Conservation (phyloP, 352 stramenopile genomes). For the Salisapilia sapeloensis region DNA sequence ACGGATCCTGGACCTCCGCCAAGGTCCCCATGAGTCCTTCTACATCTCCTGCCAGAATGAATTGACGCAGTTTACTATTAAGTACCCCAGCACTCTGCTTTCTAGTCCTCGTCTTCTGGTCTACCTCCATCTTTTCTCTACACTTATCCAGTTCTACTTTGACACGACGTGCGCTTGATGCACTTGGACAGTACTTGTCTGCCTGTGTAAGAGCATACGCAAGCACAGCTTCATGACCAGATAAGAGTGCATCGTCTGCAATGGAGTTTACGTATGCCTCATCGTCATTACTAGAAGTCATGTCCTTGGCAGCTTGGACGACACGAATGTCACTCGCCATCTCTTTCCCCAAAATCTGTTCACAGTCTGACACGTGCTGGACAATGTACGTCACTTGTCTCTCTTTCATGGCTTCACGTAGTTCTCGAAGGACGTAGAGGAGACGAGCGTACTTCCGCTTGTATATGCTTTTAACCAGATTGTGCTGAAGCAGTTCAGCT, state of each 20-base stretch:
- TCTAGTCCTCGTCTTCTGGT: slow-evolving; percentile 10
- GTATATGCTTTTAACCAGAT: slow-evolving; percentile 54
- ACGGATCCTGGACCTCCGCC: slow-evolving; percentile 43
- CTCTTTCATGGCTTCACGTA: slow-evolving; percentile 33
- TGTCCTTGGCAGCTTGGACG: slow-evolving; percentile 20
- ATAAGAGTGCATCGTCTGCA: slow-evolving; percentile 34
- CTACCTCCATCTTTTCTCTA: too few species aligned
- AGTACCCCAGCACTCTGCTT: slow-evolving; percentile 19
- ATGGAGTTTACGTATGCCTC: slow-evolving; percentile 65
- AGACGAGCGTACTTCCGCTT: slow-evolving; percentile 41
- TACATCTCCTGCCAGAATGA: slow-evolving; percentile 42
- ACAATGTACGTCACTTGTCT: slow-evolving; percentile 44
- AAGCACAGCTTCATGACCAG: slow-evolving; percentile 34
- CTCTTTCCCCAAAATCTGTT: slow-evolving; percentile 31
- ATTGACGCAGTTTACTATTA: slow-evolving; percentile 32
- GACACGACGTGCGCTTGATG: slow-evolving; percentile 12
- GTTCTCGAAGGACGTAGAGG: slow-evolving; percentile 28
- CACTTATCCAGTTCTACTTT: slow-evolving; percentile 28
- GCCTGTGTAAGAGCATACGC: slow-evolving; percentile 43
- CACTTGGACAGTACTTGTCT: slow-evolving; percentile 36
- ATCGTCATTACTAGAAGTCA: slow-evolving; percentile 48
- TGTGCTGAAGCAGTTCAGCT: slow-evolving; percentile 71
- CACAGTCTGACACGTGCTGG: slow-evolving; percentile 34
- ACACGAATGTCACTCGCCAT: slow-evolving; percentile 40
- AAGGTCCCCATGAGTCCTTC: slow-evolving; percentile 53